Base-by-base conservation (phyloP, 2,329 filamentous ascomycete species). In the Venturia carpophila region DNA sequence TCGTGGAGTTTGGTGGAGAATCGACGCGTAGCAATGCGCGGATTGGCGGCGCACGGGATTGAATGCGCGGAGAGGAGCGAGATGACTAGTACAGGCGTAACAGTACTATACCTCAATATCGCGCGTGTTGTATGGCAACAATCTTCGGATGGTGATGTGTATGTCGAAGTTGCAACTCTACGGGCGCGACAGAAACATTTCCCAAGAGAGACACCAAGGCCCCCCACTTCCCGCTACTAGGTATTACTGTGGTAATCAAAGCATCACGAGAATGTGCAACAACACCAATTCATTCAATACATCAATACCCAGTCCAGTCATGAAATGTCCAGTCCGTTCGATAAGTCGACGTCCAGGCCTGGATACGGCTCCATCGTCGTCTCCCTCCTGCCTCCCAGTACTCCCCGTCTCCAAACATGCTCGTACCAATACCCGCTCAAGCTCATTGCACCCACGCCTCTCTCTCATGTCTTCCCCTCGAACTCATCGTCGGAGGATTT, bases 391-490 rank as follows among this genome's bases (percentile, higher is more conserved):
- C 90, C 92, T 43, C 87, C 87, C 41, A 82, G 84, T 34, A 84
- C 84, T 60, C 90, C 90, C 17, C 86, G 87, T 58, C 82, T 96
- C 39, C 85, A 87, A 67, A 84, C 82, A 41, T 84, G 96, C 69
- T 87, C 87, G 43, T 97, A 95, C 74, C 91, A 96, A 74, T 99
- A 97, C 72, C 94, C 94, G 1, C 82, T 99, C 60, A 99, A 99
- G 76, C 84, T 99, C 66, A 90, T 99, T 67, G 89, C 92, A 0
- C 91, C 93, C 1, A 83, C 87, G 17, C 84, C 88, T 13, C 80
- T 87, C 83, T 60, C 79, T 83, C 49, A 82, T 87, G 65, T 81
- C 83, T 27, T 58, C 27, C 6, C 52, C 52, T 58, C 52, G 15
- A n/a, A 15, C 34, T 9, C 52, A 15, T 58, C 52, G 30, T 64